These are phyloP conservation scores for Emergomyces africanus DNA, from an alignment of 2,329 filamentous ascomycete genomes.

Conservation along the genomic window DNA sequence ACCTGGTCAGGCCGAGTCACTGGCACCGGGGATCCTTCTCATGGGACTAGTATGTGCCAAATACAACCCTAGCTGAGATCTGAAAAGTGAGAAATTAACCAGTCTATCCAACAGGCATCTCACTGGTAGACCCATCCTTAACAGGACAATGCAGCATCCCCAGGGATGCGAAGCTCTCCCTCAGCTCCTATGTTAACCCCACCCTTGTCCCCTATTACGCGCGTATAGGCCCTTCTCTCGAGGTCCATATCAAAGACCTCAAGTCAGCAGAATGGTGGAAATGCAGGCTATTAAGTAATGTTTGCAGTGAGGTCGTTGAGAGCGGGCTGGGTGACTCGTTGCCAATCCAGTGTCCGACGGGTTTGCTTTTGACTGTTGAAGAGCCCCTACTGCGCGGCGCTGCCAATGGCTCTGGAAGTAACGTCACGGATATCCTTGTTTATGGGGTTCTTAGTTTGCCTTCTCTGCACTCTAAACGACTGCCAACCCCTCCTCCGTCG, in stretches of 20 bases:
- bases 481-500: conserved; percentile 24
- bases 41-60: neutral
- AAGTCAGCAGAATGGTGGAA: conserved; percentile 28
- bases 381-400: conserved; percentile 10
- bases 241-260: conserved; percentile 23
- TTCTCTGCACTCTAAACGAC: conserved; percentile 10
- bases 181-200: conserved; percentile 28
- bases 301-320: conserved; percentile 24
- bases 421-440: conserved; percentile 26
- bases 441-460: conserved; percentile 25
- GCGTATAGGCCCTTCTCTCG: conserved; percentile 27
- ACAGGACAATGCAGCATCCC: conserved; percentile 22
- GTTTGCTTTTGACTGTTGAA: conserved; percentile 24
- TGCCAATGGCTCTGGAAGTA: conserved; percentile 4
- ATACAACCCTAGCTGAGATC: neutral
- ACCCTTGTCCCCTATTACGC: conserved; percentile 29
- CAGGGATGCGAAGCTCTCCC: conserved; percentile 20
- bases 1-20: conserved; percentile 26
- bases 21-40: conserved; percentile 13
- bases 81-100: neutral
- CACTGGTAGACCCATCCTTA: conserved; percentile 22
- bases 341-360: conserved; percentile 27
- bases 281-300: conserved; percentile 21
- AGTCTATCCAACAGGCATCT: conserved; percentile 4
- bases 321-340: conserved; percentile 6